Evolutionary conservation across 352 stramenopile genomes (phyloP).

Genomic region (Phytophthora parvispora): DNA sequence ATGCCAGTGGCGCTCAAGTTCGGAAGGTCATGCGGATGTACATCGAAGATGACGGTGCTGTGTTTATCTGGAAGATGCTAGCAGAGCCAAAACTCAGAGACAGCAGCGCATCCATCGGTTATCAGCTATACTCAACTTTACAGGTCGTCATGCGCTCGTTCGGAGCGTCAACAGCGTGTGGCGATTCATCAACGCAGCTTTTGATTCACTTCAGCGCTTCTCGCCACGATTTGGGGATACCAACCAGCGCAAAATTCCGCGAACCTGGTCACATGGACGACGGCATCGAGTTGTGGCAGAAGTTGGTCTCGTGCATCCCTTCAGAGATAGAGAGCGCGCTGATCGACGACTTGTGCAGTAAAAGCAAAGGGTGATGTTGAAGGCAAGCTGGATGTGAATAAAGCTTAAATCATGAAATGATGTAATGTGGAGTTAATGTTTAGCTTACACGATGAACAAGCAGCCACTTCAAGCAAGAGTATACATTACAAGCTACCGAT

Average conservation of each 20-base stretch:
- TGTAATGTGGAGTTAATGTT: no score
- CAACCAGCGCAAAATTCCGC: conserved; percentile 1
- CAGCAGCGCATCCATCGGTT: conserved; percentile 8
- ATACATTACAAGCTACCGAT: background rate
- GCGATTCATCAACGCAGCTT: conserved; percentile 5
- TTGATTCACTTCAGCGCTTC: conserved; percentile 14
- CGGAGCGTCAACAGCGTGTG: background rate
- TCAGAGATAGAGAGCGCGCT: conserved; percentile 25
- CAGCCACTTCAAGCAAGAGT: no score
- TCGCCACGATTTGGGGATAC: background rate
- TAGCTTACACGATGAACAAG: no score
- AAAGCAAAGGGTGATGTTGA: no score
- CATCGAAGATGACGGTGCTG: conserved; percentile 6
- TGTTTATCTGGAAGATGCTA: conserved; percentile 22
- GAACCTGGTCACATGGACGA: conserved; percentile 13
- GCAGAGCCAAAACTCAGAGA: conserved; percentile 8
- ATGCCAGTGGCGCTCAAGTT: conserved; percentile 2
- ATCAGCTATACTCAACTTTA: conserved; percentile 10
- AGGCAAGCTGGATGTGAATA: no score
- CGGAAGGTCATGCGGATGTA: conserved; percentile 21
- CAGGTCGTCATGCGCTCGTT: conserved; percentile 4
- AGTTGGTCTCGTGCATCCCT: conserved; percentile 8
- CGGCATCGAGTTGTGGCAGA: conserved; percentile 5
- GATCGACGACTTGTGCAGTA: conserved; percentile 21
- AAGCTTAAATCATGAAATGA: no score